These are phyloP conservation scores for Penicillium lagena DNA, from an alignment of 495 filamentous ascomycete genomes.

Conservation along the genomic window DNA sequence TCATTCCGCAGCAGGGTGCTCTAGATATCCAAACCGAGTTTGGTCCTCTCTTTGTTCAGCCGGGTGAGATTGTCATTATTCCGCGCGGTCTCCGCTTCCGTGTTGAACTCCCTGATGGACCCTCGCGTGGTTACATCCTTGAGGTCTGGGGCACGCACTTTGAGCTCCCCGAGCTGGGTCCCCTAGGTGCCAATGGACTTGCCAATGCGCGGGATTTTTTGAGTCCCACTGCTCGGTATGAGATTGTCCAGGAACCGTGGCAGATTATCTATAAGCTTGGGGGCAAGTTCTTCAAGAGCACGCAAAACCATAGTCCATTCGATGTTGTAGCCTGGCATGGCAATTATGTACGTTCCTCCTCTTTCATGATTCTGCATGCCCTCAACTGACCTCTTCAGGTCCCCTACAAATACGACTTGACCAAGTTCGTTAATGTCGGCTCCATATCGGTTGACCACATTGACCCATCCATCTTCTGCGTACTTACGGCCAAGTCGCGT, in stretches of 20 bases:
- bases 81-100: conserved; percentile 43
- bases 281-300: conserved; percentile 43
- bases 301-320: conserved; percentile 44
- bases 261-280: conserved; percentile 45
- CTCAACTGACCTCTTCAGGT: conserved; percentile 17
- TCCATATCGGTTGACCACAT: conserved; percentile 46
- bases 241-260: conserved; percentile 35
- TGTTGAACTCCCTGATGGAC: conserved; percentile 37
- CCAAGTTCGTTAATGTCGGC: conserved; percentile 45
- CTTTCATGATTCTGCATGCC: neutral
- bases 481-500: conserved; percentile 41
- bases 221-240: conserved; percentile 35
- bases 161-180: conserved; percentile 44
- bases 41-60: conserved; percentile 40
- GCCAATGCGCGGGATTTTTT: conserved; percentile 46
- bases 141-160: conserved; percentile 44
- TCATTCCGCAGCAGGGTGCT: conserved; percentile 41
- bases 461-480: conserved; percentile 47
- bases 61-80: conserved; percentile 42
- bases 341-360: conserved; percentile 30
- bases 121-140: conserved; percentile 42
- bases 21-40: conserved; percentile 47
- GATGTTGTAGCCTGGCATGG: conserved; percentile 50
- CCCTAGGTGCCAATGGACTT: conserved; percentile 44
- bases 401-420: conserved; percentile 45